Base-by-base conservation (phyloP, 1,139 yeast genomes). In the Suhomyces choctaworum region DNA sequence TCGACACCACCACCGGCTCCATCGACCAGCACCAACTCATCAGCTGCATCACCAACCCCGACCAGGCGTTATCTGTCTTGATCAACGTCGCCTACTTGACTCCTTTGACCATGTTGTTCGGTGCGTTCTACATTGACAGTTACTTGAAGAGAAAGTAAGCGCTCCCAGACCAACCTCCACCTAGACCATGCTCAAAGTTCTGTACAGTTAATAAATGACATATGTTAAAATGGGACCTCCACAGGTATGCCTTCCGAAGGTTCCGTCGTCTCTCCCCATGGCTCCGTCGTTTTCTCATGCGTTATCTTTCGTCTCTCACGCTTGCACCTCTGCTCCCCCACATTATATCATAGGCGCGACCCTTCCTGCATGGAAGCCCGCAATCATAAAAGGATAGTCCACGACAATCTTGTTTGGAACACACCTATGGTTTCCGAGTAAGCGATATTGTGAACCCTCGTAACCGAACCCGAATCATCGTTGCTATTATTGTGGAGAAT, bases 31-130 rank as follows among this genome's bases (percentile, higher is more conserved):
- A 42, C 4, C 44, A 42, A 4, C 71, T 70, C 51, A 66, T 67
- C 37, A 68, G 75, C 41, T 83, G 90, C 56, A 70, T 82, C 42
- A 62, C 69, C 20, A 68, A 79, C 37, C 66, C 82, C 10, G 84
- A 81, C 44, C 80, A 81, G 54, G 79, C 83, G 3, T 65, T 81
- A 51, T 83, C 88, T 2, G 56, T 82, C 27, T 61, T 73, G 45
- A 70, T 82, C 52, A 82, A 81, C 50, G 85, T 82, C 27, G 63
- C 70, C 21, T 82, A 82, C 55, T 73, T 82, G 58, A 65, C 87
- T 9, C 90, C 90, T 3, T 70, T 82, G 60, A 82, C 90, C 10
- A 73, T 78, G 32, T 68, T 82, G 45, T 82, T 83, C 61, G 85
- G 77, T 31, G 79, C 81, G 21, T 82, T 82, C 55, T 82, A 80